Percentiles rank a stretch among this genome's conserved stretches.
phyloP scores from a whole-genome alignment of 2,329 filamentous ascomycete genomes.

The Trichoderma brevicompactum region DNA sequence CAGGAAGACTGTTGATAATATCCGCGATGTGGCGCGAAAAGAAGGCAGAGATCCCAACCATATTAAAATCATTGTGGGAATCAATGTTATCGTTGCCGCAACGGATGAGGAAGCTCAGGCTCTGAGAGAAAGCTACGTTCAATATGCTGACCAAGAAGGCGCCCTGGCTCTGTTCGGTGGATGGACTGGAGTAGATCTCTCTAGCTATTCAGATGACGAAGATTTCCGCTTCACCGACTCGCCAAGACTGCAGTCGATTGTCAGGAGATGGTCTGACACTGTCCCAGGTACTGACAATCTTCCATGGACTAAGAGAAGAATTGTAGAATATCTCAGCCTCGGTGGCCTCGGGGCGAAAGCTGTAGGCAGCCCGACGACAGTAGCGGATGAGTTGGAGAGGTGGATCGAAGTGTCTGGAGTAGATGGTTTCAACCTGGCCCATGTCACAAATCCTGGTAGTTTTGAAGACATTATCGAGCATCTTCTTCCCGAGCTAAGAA shows the following conservation, averaged over 20 bases:
- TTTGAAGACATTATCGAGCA: conserved; percentile 68
- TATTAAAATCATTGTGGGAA: conserved; percentile 26
- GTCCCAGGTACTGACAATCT: conserved; percentile 30
- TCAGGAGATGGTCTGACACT: conserved; percentile 31
- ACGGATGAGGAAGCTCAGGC: conserved; percentile 25
- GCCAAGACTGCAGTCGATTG: conserved; percentile 27
- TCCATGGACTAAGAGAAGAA: conserved; percentile 60
- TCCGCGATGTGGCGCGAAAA: conserved; percentile 6
- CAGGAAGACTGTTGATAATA: conserved; percentile 23
- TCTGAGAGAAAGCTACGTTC: conserved; percentile 17
- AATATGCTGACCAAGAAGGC: conserved; percentile 26
- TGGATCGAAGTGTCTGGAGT: conserved; percentile 46
- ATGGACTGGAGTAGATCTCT: conserved; percentile 26
- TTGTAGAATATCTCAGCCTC: conserved; percentile 58
- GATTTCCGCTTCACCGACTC: conserved; percentile 24
- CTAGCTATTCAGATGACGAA: conserved; percentile 24
- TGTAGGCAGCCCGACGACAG: conserved; percentile 50
- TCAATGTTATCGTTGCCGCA: conserved; percentile 24
- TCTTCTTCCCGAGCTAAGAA: conserved; percentile 63
- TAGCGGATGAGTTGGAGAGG: conserved; percentile 53
- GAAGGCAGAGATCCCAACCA: conserved; percentile 18
- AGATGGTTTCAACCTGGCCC: conserved; percentile 46
- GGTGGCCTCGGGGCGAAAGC: conserved; percentile 54
- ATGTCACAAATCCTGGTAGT: conserved; percentile 55
- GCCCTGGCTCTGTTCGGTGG: conserved; percentile 25